These are phyloP conservation scores for Pelargonium myrrhifolium DNA, from an alignment of 441 rosid species.

Conservation along the genomic window DNA sequence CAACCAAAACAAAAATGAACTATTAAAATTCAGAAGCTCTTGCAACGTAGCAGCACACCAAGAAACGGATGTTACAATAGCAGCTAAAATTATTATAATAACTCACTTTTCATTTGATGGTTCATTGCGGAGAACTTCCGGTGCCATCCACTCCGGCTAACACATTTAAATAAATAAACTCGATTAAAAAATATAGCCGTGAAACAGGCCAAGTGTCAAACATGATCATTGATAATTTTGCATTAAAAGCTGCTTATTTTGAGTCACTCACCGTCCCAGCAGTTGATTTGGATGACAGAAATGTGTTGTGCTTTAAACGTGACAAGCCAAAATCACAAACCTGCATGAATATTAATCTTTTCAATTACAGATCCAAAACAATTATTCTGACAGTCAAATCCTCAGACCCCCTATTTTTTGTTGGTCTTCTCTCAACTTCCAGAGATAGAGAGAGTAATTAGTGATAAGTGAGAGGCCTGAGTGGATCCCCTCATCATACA, in stretches of 20 bases:
- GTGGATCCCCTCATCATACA: not conserved
- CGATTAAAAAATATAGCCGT: not conserved
- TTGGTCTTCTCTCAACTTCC: slow-evolving; percentile 6
- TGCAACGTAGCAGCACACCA: not conserved
- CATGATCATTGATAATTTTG: slow-evolving; percentile 9
- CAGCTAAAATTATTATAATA: slow-evolving; percentile 11
- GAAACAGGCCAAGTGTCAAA: not conserved
- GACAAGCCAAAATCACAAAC: slow-evolving; percentile 95
- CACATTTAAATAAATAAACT: slow-evolving; percentile 14
- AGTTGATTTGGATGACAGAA: slow-evolving; percentile 91
- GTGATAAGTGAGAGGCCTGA: not conserved
- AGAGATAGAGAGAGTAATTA: not conserved
- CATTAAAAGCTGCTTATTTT: not conserved
- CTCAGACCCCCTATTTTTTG: not conserved
- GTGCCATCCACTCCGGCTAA: slow-evolving; percentile 99
- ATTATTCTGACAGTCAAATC: not conserved
- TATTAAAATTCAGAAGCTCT: not conserved
- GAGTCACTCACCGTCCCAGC: slow-evolving; percentile 78
- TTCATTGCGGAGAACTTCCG: slow-evolving; percentile 95
- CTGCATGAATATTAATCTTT: slow-evolving; percentile 31
- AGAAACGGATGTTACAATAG: not conserved
- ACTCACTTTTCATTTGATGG: slow-evolving; percentile 96
- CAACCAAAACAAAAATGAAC: no score
- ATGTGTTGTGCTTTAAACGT: slow-evolving; percentile 91
- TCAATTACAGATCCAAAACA: not conserved